Percentiles rank a stretch among this genome's conserved stretches.
phyloP scores from a whole-genome alignment of 73 alveolate species.

The Paramecium pentaurelia region DNA sequence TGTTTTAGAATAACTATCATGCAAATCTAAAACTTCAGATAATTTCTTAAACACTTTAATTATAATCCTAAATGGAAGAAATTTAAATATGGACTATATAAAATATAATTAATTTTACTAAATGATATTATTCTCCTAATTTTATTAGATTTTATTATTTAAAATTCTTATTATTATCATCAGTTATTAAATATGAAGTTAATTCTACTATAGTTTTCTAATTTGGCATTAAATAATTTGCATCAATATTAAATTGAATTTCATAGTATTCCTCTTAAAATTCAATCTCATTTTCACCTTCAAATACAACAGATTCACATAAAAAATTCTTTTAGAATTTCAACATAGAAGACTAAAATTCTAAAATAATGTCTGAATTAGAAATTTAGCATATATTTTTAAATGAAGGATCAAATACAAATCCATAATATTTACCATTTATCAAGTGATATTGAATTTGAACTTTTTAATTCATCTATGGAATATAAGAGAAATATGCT shows the following conservation, averaged over 20 bases:
- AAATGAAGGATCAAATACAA: background rate
- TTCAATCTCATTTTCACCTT: background rate
- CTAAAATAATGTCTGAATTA: background rate
- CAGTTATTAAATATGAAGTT: background rate
- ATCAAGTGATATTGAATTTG: background rate
- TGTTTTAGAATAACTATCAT: background rate
- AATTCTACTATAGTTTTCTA: background rate
- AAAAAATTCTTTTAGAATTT: background rate
- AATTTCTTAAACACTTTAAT: background rate
- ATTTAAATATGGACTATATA: background rate
- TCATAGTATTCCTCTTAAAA: background rate
- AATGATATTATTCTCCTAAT: background rate
- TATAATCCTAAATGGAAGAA: background rate
- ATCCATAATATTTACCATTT: constrained; percentile 10
- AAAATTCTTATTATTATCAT: background rate
- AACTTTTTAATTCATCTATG: background rate
- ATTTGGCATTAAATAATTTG: background rate
- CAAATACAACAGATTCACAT: background rate
- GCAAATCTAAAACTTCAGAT: background rate
- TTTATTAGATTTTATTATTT: background rate
- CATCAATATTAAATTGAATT: constrained; percentile 2
- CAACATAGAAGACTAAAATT: background rate
- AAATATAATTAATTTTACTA: background rate
- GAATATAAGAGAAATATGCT: background rate
- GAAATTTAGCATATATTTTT: background rate